Evolutionary conservation across 148 eudicot species (phyloP).

Genomic region (Cornus florida): DNA sequence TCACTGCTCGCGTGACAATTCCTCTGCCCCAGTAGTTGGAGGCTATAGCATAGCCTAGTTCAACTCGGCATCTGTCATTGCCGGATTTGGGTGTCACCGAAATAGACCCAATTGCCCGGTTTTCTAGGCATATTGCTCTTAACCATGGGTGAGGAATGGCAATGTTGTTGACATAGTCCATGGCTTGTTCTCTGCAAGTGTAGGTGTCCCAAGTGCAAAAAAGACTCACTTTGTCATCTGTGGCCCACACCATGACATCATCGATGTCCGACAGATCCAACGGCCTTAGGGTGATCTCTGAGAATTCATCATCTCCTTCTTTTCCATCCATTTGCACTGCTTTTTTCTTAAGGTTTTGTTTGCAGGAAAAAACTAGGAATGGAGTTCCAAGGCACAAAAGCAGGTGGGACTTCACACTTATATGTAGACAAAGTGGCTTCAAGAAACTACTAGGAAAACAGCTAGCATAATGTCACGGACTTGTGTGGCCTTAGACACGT

Average conservation of each 20-base stretch:
- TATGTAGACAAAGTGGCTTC: too few relatives aligned
- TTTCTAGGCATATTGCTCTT: slow-evolving; percentile 29
- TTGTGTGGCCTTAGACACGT: too few relatives aligned
- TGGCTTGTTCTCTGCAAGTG: slow-evolving; percentile 27
- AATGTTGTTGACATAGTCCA: slow-evolving; percentile 18
- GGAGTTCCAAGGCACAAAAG: too few relatives aligned
- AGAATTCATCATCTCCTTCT: slow-evolving; percentile 1
- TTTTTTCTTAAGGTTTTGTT: too few relatives aligned
- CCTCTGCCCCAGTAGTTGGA: slow-evolving; percentile 58
- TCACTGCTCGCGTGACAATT: slow-evolving; percentile 46
- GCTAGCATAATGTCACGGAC: too few relatives aligned
- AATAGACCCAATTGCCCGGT: slow-evolving; percentile 27
- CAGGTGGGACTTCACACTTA: too few relatives aligned
- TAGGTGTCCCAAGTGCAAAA: slow-evolving; percentile 29
- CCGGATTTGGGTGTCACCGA: slow-evolving; percentile 20
- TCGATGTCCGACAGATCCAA: slow-evolving; percentile 26
- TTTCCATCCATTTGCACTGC: background rate
- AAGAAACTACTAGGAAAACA: too few relatives aligned
- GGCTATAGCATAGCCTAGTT: slow-evolving; percentile 46
- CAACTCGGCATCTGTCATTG: slow-evolving; percentile 26
- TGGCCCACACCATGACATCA: slow-evolving; percentile 43
- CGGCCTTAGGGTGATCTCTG: slow-evolving; percentile 31
- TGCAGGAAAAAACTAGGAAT: too few relatives aligned
- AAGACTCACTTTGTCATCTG: slow-evolving; percentile 33
- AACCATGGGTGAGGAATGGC: slow-evolving; percentile 35